A percentile compares a stretch with the other conserved stretches of the same genome.
Evolutionary conservation across 441 rosid species (phyloP).

Genomic region (Adansonia madagascariensis): DNA sequence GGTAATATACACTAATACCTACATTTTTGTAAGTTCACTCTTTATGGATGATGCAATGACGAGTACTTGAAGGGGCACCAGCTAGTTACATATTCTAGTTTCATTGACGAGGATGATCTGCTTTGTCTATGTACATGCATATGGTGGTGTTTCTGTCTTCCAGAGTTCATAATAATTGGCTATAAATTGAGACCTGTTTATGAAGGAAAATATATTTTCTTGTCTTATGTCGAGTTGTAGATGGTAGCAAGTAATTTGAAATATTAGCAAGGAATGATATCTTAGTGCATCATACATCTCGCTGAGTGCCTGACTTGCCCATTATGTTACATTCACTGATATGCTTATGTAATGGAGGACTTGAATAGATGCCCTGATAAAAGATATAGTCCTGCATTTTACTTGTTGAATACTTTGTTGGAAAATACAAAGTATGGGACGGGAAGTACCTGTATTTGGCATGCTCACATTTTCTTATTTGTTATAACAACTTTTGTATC

Average conservation of each 20-base stretch:
- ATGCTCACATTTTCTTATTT: not conserved
- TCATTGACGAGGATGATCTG: not conserved
- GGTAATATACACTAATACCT: slow-evolving; percentile 55
- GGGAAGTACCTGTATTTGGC: not conserved
- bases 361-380: not conserved
- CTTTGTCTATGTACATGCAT: not conserved
- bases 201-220: not conserved
- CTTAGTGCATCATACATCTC: not conserved
- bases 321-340: too few relatives aligned
- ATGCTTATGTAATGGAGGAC: not conserved
- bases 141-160: not conserved
- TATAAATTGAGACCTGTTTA: not conserved
- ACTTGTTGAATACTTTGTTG: not conserved
- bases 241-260: not conserved
- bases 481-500: not conserved
- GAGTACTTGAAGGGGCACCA: not conserved
- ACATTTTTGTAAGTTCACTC: slow-evolving; percentile 9
- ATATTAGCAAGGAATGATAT: not conserved
- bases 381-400: not conserved
- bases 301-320: not conserved
- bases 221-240: not conserved
- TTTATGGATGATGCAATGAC: not conserved
- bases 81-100: not conserved
- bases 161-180: not conserved
- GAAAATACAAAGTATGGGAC: not conserved